Evolutionary conservation across 2,329 filamentous ascomycete species (phyloP).

Genomic region (Paraconiothyrium sp.): DNA sequence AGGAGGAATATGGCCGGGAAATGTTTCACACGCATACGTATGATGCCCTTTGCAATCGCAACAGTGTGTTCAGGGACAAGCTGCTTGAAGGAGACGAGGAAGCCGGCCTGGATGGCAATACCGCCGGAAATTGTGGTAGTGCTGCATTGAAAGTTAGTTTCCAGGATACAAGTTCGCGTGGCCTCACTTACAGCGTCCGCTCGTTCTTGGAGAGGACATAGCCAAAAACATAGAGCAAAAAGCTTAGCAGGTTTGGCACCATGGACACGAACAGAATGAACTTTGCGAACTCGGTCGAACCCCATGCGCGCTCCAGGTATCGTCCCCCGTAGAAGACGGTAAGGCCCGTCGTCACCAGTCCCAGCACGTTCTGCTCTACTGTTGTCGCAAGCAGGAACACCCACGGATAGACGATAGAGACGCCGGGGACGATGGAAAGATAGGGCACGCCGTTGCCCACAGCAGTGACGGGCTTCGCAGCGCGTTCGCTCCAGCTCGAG

Average conservation of each 20-base stretch:
- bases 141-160: constrained; percentile 37
- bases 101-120: constrained; percentile 87
- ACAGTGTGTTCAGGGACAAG: constrained; percentile 97
- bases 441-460: constrained; percentile 79
- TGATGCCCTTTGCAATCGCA: constrained; percentile 85
- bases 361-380: constrained; percentile 93
- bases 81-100: constrained; percentile 97
- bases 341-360: constrained; percentile 76
- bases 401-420: constrained; percentile 91
- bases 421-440: constrained; percentile 83
- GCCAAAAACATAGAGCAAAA: constrained; percentile 77
- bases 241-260: constrained; percentile 81
- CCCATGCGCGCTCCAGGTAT: constrained; percentile 96
- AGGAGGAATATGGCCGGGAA: constrained; percentile 79
- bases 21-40: constrained; percentile 88
- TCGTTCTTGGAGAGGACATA: constrained; percentile 74
- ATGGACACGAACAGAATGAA: constrained; percentile 81
- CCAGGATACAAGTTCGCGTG: constrained; percentile 7
- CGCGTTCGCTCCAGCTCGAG: constrained; percentile 57
- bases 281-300: constrained; percentile 88
- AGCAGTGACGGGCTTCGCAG: constrained; percentile 50
- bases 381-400: constrained; percentile 86
- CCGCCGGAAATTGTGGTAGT: constrained; percentile 89
- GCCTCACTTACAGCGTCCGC: constrained; percentile 70
- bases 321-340: constrained; percentile 91